Evolutionary conservation across 257 asterid genomes (phyloP), one percentile per base, ranked within the genome.

Genomic region (Rauvolfia tetraphylla): DNA sequence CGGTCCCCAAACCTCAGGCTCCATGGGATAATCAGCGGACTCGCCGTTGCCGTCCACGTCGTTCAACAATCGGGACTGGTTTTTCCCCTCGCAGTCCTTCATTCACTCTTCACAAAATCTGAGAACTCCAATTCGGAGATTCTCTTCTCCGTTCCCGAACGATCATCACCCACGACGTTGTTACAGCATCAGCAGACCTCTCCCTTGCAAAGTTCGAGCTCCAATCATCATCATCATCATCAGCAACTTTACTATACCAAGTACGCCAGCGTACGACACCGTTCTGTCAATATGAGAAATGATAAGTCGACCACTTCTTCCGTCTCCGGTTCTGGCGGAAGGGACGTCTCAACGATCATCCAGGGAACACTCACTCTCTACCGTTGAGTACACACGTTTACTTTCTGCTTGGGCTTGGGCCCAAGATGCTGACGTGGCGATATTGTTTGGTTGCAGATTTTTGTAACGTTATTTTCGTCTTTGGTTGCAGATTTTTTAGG

Each of bases 61-160:
- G 36, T 72, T 42, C 79, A 53, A 20, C 79, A 74, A 59, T 81
- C 78, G 97, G 27, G 96, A 89, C 87, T 92, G 90, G 96, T 85
- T 90, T 51, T 92, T 90, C 49, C 96, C 96, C 2, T 92, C 96
- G 8, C 85, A 87, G 44, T 86, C 97, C 27, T 90, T 81, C 87
- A 71, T 80, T 61, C 83, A 86, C 79, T 83, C 91, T 23, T 75
- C 88, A 38, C 81, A 84, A 34, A 31, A 78, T 77, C 82, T 85
- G 46, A 72, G 87, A 68, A 81, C 83, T 33, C 84, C 89, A 14
- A 75, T 85, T 76, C 84, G 91, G 71, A 83, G 93, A 58, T 83
- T 92, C 84, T 84, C 85, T 84, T 85, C 92, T 58, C 80, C 91
- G 10, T 82, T 76, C 90, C 83, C 29, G 80, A 83, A 82, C 53